Conservation (phyloP, 2,329 filamentous ascomycete genomes). For the Emmonsia crescens region DNA sequence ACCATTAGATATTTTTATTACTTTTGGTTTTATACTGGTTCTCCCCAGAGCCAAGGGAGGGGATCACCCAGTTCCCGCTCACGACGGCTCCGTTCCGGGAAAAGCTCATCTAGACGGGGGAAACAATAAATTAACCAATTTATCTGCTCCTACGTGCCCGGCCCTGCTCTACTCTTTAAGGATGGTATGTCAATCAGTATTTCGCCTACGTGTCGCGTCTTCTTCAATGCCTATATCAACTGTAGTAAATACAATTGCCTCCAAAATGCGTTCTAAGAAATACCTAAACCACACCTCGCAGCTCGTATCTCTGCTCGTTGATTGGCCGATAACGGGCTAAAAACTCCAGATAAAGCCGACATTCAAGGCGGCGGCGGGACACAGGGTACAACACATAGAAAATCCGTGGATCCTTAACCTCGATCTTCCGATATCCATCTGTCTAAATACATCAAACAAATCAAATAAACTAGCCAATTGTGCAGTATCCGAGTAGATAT, state of each 20-base stretch:
- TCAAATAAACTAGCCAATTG: background rate
- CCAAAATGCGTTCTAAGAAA: background rate
- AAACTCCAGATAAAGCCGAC: background rate
- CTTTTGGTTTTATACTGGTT: background rate
- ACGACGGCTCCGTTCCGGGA: background rate
- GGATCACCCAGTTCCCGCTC: background rate
- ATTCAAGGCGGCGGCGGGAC: background rate
- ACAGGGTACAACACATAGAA: background rate
- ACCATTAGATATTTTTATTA: background rate
- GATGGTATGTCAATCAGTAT: no score
- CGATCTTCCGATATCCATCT: background rate
- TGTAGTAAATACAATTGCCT: background rate
- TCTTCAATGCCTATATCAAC: background rate
- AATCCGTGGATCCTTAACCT: background rate
- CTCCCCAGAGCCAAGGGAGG: background rate
- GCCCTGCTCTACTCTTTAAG: no score
- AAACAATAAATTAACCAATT: no score
- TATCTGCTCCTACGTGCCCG: no score
- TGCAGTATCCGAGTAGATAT: background rate
- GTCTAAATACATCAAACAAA: background rate
- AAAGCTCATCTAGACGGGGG: background rate
- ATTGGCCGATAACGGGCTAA: constrained; percentile 9
- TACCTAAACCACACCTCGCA: background rate
- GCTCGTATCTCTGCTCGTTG: constrained; percentile 1
- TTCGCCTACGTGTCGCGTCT: no score